A percentile compares a stretch with the other conserved stretches of the same genome.
Conservation (phyloP, 768 basidiomycete species). For the Russula sp. region DNA sequence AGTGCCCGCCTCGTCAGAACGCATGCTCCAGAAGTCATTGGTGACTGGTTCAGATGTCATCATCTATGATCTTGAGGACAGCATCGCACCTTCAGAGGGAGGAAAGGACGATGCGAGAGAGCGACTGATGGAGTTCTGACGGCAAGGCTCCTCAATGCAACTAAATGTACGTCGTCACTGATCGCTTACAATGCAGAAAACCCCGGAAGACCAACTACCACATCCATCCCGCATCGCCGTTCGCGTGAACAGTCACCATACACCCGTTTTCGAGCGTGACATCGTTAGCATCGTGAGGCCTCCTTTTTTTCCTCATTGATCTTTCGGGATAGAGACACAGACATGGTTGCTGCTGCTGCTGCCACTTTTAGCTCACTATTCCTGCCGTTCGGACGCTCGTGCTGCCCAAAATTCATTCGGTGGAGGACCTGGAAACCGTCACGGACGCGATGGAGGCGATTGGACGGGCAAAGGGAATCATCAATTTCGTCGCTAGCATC, state of each 20-base stretch:
- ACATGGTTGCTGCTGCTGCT: neutral
- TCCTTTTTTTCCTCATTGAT: neutral
- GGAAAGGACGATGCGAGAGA: constrained; percentile 60
- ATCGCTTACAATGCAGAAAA: constrained; percentile 10
- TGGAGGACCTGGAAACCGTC: constrained; percentile 60
- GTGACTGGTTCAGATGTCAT: constrained; percentile 62
- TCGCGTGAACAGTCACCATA: constrained; percentile 64
- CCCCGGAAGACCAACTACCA: constrained; percentile 39
- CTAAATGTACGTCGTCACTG: neutral
- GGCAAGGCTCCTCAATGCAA: constrained; percentile 39
- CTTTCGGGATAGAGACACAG: neutral
- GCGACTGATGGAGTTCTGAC: constrained; percentile 54
- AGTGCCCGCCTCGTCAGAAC: constrained; percentile 79
- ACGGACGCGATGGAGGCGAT: constrained; percentile 46
- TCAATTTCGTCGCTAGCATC: constrained; percentile 74
- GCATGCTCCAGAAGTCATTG: constrained; percentile 80
- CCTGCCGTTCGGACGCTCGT: constrained; percentile 62
- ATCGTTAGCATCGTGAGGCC: constrained; percentile 53
- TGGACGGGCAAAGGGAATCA: constrained; percentile 36
- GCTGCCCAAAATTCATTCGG: constrained; percentile 79
- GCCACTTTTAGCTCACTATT: constrained; percentile 42
- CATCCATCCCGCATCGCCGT: constrained; percentile 57
- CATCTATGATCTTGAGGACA: constrained; percentile 89
- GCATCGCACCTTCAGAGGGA: constrained; percentile 57
- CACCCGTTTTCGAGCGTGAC: constrained; percentile 65